These are phyloP conservation scores for Coemansia sp. DNA, from an alignment of 192 early-diverging fungal species.

Conservation along the genomic window DNA sequence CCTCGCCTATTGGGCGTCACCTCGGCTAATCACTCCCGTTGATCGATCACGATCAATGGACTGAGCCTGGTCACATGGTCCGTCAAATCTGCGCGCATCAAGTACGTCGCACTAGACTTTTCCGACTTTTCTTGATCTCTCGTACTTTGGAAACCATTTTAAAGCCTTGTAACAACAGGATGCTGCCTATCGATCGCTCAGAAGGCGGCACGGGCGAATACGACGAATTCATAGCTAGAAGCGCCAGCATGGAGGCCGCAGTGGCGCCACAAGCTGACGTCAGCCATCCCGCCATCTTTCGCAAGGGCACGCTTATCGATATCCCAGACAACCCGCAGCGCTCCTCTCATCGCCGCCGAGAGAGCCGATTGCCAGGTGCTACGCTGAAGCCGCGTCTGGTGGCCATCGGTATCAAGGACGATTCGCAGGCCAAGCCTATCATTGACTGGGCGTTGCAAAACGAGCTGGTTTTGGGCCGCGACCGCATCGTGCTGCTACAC, in stretches of 20 bases:
- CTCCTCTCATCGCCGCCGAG: background rate
- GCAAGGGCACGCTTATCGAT: conserved; percentile 43
- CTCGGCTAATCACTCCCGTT: no score
- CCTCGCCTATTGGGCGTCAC: conserved; percentile 1
- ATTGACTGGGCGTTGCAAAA: conserved; percentile 35
- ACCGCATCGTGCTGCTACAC: conserved; percentile 32
- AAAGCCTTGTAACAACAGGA: background rate
- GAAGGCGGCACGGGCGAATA: background rate
- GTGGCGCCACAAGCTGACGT: conserved; percentile 58
- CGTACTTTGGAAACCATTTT: background rate
- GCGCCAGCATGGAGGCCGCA: conserved; percentile 12
- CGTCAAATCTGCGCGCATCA: background rate
- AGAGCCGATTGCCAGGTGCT: background rate
- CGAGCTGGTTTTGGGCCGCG: conserved; percentile 35
- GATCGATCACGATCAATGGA: background rate
- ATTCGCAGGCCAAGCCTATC: conserved; percentile 23
- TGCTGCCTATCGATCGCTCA: background rate
- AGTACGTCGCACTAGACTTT: background rate
- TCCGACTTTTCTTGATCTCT: background rate
- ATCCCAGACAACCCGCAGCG: conserved; percentile 25
- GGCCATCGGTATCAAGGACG: conserved; percentile 37
- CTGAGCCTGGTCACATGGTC: background rate
- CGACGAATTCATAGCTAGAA: conserved; percentile 26
- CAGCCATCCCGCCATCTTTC: conserved; percentile 42
- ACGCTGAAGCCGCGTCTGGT: conserved; percentile 31